Conservation (phyloP, 257 asterid species). For the Solanum sitiens region DNA sequence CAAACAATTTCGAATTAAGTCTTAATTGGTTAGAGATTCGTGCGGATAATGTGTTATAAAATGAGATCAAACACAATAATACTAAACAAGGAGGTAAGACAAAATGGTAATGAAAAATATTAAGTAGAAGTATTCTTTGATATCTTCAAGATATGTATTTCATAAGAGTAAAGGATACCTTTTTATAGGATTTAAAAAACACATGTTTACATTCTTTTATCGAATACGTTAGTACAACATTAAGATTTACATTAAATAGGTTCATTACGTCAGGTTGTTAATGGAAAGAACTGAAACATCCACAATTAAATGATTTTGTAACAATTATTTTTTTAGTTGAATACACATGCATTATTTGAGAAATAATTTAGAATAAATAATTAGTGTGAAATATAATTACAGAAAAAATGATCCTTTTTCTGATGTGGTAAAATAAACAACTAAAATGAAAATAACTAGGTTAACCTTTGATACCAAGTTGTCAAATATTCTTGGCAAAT, state of each 20-base stretch:
- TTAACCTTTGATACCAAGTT: background rate
- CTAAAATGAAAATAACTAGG: background rate
- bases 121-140: background rate
- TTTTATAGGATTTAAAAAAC: too few species aligned
- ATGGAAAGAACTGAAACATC: background rate
- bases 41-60: background rate
- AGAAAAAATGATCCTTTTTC: too few species aligned
- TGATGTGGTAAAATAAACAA: background rate
- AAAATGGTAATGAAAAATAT: too few species aligned
- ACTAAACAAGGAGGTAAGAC: too few species aligned
- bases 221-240: too few species aligned
- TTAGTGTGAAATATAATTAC: too few species aligned
- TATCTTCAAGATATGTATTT: background rate
- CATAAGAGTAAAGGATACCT: too few species aligned
- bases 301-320: background rate
- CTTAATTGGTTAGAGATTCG: background rate
- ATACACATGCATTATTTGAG: background rate
- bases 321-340: background rate
- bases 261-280: background rate
- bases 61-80: too few species aligned
- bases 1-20: too few species aligned
- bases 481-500: background rate
- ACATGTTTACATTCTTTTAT: too few species aligned
- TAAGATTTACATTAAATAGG: background rate
- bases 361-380: background rate